Evolutionary conservation across 768 basidiomycete genomes (phyloP).

Genomic region (Panaeolus papilionaceus): DNA sequence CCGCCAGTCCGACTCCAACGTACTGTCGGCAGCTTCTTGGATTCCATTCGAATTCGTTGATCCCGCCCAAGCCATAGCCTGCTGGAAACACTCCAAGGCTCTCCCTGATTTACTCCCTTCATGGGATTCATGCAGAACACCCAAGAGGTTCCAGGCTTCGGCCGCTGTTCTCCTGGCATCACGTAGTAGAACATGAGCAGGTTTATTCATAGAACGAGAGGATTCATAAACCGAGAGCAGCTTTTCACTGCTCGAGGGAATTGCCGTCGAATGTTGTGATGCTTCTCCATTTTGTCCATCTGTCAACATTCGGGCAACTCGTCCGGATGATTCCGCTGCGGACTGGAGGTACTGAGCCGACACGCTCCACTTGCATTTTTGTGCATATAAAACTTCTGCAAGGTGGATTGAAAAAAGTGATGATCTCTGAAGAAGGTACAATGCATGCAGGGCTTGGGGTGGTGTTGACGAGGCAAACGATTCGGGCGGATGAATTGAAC

Average conservation of each 20-base stretch:
- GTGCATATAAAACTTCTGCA: slow-evolving; percentile 73
- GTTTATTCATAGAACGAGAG: slow-evolving; percentile 57
- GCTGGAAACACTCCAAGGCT: slow-evolving; percentile 70
- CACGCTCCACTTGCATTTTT: slow-evolving; percentile 40
- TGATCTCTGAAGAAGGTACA: slow-evolving; percentile 75
- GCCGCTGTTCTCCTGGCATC: slow-evolving; percentile 75
- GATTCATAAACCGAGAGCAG: slow-evolving; percentile 51
- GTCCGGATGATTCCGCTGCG: slow-evolving; percentile 73
- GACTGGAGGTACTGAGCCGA: slow-evolving; percentile 63
- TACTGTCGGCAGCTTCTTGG: slow-evolving; percentile 55
- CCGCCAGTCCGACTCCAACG: slow-evolving; percentile 65
- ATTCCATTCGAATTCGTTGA: slow-evolving; percentile 41
- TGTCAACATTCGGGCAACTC: slow-evolving; percentile 60
- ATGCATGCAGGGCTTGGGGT: slow-evolving; percentile 64
- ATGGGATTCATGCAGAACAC: slow-evolving; percentile 61
- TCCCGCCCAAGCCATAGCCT: slow-evolving; percentile 74
- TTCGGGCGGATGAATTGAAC: slow-evolving; percentile 55
- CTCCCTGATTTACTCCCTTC: slow-evolving; percentile 40
- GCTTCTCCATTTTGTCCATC: background rate
- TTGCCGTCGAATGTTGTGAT: slow-evolving; percentile 40
- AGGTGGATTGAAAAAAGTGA: slow-evolving; percentile 77
- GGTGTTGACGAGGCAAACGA: slow-evolving; percentile 51
- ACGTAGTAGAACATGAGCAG: slow-evolving; percentile 64
- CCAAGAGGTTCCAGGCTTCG: slow-evolving; percentile 78
- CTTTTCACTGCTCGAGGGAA: slow-evolving; percentile 32